Base-by-base conservation (phyloP, 345 rosid species). In the Lepidium aucheri region DNA sequence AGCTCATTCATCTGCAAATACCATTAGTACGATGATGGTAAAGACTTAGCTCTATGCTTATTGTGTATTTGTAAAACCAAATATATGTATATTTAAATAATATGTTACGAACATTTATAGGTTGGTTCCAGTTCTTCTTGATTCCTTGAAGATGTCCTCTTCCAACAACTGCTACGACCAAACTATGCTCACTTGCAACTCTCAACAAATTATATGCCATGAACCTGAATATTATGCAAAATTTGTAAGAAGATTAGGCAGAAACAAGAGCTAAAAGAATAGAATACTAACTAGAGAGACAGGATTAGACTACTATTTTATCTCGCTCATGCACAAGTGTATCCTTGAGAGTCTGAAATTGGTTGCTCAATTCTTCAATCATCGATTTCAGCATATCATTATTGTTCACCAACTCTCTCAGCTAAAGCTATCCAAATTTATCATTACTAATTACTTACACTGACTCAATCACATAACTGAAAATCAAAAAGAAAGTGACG, bases 291-390 rank as follows among this genome's bases (percentile, higher is more conserved):
- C 49, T 13, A n/a, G 1, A 30, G 16, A 34, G 28, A 38, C 24
- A 28, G 44, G 20, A 38, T 46, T 6, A 63, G 55, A 75, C 60
- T 66, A 84, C 90, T 84, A 68, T 90, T 97, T 88, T 86, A 69
- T 94, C 99, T 62, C 99, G 78, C 70, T 94, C 99, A 70, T 85
- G 97, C 38, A 90, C 95, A 75, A 94, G 95, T 8, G 99, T 86
- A 52, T 94, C 93, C 91, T 86, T 88, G 32, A 90, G 78, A 60
- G 95, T n/a, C n/a, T n/a, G n/a, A n/a, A n/a, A n/a, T n/a, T n/a
- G n/a, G n/a, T n/a, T n/a, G n/a, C n/a, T n/a, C n/a, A n/a, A n/a
- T n/a, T n/a, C n/a, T n/a, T n/a, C n/a, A n/a, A n/a, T n/a, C n/a
- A n/a, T n/a, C n/a, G n/a, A n/a, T n/a, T n/a, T n/a, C n/a, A n/a